Percentiles rank a stretch among this genome's conserved stretches.
These are phyloP conservation scores for Exophiala oligosperma DNA, from an alignment of 2,329 filamentous ascomycete species.

Conservation along the genomic window DNA sequence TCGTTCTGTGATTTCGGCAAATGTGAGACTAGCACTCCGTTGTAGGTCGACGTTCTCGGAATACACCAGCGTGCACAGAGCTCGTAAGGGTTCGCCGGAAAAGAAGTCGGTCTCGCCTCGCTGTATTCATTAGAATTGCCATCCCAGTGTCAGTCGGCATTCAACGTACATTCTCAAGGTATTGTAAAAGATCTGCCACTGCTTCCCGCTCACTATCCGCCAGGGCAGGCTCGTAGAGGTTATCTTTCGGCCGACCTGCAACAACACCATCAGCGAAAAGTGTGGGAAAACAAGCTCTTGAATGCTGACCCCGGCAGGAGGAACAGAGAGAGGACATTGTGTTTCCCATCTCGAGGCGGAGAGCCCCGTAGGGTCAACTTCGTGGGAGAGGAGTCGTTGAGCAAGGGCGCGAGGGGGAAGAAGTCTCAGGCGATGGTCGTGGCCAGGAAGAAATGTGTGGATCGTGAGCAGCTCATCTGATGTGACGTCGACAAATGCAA, in stretches of 20 bases:
- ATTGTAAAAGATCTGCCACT: slow-evolving; percentile 90
- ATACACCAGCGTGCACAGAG: slow-evolving; percentile 92
- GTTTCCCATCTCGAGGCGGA: slow-evolving; percentile 30
- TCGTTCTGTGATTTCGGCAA: slow-evolving; percentile 98
- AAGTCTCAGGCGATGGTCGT: slow-evolving; percentile 2
- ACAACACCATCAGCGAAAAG: slow-evolving; percentile 10
- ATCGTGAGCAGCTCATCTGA: slow-evolving; percentile 18
- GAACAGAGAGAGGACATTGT: slow-evolving; percentile 30
- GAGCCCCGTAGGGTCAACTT: slow-evolving; percentile 24
- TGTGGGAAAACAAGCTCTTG: background rate
- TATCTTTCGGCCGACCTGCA: slow-evolving; percentile 73
- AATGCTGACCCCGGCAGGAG: slow-evolving; percentile 29
- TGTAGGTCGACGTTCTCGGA: slow-evolving; percentile 98
- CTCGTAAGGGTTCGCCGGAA: slow-evolving; percentile 87
- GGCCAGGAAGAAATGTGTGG: slow-evolving; percentile 2
- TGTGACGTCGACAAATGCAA: slow-evolving; percentile 16
- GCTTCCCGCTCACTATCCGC: slow-evolving; percentile 96
- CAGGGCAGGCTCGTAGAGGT: slow-evolving; percentile 80
- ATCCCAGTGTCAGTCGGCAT: background rate
- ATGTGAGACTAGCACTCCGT: slow-evolving; percentile 94
- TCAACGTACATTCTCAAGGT: slow-evolving; percentile 86
- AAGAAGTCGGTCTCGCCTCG: slow-evolving; percentile 98
- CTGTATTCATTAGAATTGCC: slow-evolving; percentile 49
- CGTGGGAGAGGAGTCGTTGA: slow-evolving; percentile 6
- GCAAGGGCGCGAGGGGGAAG: slow-evolving; percentile 1